Evolutionary conservation across 2,329 filamentous ascomycete species (phyloP).

Genomic region (Epichloe glyceriae): DNA sequence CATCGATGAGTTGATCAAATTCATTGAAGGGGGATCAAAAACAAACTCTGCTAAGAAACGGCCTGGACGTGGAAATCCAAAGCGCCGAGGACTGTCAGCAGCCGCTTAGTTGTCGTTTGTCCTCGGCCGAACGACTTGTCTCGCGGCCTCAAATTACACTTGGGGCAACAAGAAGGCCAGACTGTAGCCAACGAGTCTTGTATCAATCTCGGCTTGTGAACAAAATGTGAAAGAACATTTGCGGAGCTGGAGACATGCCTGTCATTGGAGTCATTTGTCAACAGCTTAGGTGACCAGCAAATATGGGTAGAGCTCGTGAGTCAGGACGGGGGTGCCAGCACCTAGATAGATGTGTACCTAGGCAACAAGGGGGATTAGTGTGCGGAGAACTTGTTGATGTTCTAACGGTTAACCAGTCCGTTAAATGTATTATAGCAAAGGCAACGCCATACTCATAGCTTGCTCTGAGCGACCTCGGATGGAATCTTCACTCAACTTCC

Average conservation of each 20-base stretch:
- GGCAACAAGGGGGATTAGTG: not conserved
- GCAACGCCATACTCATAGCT: not conserved
- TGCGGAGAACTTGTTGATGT: not conserved
- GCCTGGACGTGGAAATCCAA: conserved; percentile 39
- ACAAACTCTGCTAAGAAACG: conserved; percentile 43
- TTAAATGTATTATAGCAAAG: conserved; percentile 1
- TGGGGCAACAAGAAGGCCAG: not conserved
- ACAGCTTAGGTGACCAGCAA: not conserved
- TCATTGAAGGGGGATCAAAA: conserved; percentile 68
- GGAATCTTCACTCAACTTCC: no score
- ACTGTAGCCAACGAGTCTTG: not conserved
- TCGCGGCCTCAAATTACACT: not conserved
- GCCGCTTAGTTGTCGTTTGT: not conserved
- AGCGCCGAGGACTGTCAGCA: conserved; percentile 30
- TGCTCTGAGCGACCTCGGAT: no score
- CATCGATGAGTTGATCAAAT: conserved; percentile 87
- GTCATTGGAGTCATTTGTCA: not conserved
- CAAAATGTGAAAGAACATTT: not conserved
- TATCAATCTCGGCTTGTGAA: not conserved
- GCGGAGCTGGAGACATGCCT: not conserved
- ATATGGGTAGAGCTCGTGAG: not conserved
- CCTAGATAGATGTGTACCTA: not conserved
- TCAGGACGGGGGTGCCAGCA: not conserved
- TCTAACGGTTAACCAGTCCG: not conserved
- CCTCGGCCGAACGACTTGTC: not conserved